A percentile compares a stretch with the other conserved stretches of the same genome.
phyloP scores from a whole-genome alignment of 2,329 filamentous ascomycete genomes.

The Xylariaceae sp. region DNA sequence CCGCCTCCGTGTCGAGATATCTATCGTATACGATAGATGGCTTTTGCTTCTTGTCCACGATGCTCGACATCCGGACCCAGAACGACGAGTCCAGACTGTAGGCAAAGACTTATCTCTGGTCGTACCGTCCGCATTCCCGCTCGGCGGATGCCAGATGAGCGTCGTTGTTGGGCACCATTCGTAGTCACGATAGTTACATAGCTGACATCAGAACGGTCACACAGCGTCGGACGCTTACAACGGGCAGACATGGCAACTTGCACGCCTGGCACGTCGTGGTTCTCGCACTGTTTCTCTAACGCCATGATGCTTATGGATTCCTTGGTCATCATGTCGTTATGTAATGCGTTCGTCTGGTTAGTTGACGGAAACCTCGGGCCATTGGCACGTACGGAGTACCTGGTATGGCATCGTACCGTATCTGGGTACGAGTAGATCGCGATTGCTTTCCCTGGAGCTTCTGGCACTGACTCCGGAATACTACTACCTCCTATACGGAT shows the following conservation, averaged over 20 bases:
- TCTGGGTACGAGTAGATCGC: too few relatives aligned
- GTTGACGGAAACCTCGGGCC: too few relatives aligned
- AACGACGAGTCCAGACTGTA: constrained; percentile 1
- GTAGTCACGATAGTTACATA: constrained; percentile 12
- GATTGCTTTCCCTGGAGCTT: too few relatives aligned
- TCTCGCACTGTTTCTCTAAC: background rate
- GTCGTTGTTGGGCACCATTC: constrained; percentile 14
- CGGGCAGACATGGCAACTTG: constrained; percentile 17
- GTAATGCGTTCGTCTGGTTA: too few relatives aligned
- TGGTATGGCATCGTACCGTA: too few relatives aligned
- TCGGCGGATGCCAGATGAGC: constrained; percentile 7
- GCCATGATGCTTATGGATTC: background rate
- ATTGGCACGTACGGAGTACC: too few relatives aligned
- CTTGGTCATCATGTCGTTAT: too few relatives aligned
- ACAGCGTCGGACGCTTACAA: constrained; percentile 25
- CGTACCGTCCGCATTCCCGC: background rate
- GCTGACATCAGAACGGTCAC: constrained; percentile 28
- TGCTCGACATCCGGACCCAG: background rate
- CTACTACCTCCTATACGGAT: too few relatives aligned
- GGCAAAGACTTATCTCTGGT: background rate
- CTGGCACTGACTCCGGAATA: too few relatives aligned
- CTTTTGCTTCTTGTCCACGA: background rate
- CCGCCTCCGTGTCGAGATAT: too few relatives aligned
- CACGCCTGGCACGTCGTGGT: background rate
- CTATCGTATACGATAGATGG: too few relatives aligned